A percentile compares a stretch with the other conserved stretches of the same genome.
Conservation (phyloP, 2,329 filamentous ascomycete genomes). For the Colletotrichum eremochloae region DNA sequence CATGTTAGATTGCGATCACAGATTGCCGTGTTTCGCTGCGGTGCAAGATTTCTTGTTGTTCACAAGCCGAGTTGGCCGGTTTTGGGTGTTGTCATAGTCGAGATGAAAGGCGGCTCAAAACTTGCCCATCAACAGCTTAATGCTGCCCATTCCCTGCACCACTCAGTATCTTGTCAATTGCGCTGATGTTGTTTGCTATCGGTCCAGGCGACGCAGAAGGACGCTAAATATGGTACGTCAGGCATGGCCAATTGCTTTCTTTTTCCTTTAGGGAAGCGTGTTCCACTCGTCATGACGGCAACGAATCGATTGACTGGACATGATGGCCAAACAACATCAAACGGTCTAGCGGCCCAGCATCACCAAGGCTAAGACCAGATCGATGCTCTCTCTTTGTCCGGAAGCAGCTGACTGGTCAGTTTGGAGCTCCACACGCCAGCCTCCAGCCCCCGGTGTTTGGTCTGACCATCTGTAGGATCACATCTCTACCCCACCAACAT, state of each 20-base stretch:
- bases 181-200: not conserved
- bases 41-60: not conserved
- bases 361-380: not conserved
- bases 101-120: not conserved
- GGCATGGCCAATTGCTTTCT: conserved; percentile 12
- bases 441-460: not conserved
- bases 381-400: not conserved
- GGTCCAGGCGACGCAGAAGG: not conserved
- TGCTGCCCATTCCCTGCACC: not conserved
- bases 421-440: not conserved
- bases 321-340: not conserved
- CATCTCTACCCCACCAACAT: not conserved
- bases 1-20: conserved; percentile 30
- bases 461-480: conserved; percentile 1
- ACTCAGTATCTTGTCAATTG: not conserved
- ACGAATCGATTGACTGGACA: not conserved
- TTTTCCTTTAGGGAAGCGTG: not conserved
- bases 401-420: not conserved
- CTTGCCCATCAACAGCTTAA: not conserved
- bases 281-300: conserved; percentile 14
- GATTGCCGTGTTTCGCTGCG: not conserved
- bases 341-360: not conserved
- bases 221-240: not conserved
- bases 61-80: not conserved
- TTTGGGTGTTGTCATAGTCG: not conserved